These are phyloP conservation scores for Prunus padus DNA, from an alignment of 306 rosid genomes.

Conservation along the genomic window DNA sequence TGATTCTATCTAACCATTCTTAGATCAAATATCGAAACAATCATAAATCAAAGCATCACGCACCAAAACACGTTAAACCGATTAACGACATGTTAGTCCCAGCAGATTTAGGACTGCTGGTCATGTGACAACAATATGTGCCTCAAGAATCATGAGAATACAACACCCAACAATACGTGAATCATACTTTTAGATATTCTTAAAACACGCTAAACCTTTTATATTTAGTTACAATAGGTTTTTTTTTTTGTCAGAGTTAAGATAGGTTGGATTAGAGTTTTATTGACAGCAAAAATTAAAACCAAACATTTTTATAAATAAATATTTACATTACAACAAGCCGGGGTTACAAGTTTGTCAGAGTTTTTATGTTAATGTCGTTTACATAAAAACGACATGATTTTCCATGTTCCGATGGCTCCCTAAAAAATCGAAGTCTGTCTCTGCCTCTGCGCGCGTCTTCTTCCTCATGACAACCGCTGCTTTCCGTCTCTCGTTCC, in stretches of 20 bases:
- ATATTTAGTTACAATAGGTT: too few relatives aligned
- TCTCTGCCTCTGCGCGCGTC: not conserved
- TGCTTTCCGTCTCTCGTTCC: conserved; percentile 15
- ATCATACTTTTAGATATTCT: too few relatives aligned
- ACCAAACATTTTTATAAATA: too few relatives aligned
- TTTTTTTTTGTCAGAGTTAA: too few relatives aligned
- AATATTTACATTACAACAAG: too few relatives aligned
- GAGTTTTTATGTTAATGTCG: not conserved
- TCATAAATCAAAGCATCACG: not conserved
- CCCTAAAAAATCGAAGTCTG: not conserved
- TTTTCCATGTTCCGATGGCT: not conserved
- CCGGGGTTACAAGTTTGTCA: too few relatives aligned
- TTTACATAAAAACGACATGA: not conserved
- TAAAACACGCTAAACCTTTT: too few relatives aligned
- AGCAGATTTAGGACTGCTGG: accelerated
- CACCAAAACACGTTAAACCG: not conserved
- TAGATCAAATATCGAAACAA: not conserved
- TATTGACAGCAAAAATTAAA: too few relatives aligned
- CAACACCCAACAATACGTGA: accelerated
- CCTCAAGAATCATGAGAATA: too few relatives aligned
- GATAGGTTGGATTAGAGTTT: too few relatives aligned
- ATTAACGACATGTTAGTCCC: too few relatives aligned
- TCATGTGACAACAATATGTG: accelerated
- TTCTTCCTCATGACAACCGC: conserved; percentile 10
- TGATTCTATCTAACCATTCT: not conserved